Base-by-base conservation (phyloP, 129 eudicot genomes). In the Flaveria robusta region DNA sequence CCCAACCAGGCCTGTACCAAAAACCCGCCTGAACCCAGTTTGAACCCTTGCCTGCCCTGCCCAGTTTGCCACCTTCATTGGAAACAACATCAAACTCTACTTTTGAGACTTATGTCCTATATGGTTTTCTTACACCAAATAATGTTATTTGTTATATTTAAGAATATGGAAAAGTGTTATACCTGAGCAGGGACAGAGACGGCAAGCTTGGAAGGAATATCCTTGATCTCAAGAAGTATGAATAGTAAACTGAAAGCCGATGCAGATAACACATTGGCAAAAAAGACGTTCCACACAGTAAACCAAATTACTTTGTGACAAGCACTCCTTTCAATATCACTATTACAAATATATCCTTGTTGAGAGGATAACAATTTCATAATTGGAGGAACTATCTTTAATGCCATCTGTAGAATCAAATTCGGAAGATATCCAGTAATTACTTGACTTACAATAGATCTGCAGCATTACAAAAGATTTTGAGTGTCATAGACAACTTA, bases 381-480 rank as follows among this genome's bases (percentile, higher is more conserved):
- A 13, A 87, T 55, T 22, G 88, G 92, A 58, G 96, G 92, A 24
- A 81, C 85, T 72, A 81, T 56, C 66, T 83, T 82, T 20, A 89
- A 68, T 27, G 83, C 87, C 74, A 87, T 29, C 76, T 76, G 89
- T 60, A 89, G 89, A 72, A 89, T 83, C 37, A 89, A 85, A 70
- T 75, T 89, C 13, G 96, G 96, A 74, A 89, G 90, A 59, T 87
- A 89, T 20, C 96, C 96, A 11, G 88, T 89, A 20, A 87, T 67
- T 67, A 89, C 74, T 81, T 87, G 88, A 70, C 86, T 85, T 43
- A 89, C 78, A n/a, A 78, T 66, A 42, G 54, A 72, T 66, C 96
- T 89, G 89, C 84, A 84, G 52, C 43, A 29, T 63, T 63, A 62
- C 49, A 43, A 24, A 72, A 41, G 10, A 45, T 59, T 77, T 24